Evolutionary conservation across 345 rosid genomes (phyloP).

Genomic region (Acer negundo): DNA sequence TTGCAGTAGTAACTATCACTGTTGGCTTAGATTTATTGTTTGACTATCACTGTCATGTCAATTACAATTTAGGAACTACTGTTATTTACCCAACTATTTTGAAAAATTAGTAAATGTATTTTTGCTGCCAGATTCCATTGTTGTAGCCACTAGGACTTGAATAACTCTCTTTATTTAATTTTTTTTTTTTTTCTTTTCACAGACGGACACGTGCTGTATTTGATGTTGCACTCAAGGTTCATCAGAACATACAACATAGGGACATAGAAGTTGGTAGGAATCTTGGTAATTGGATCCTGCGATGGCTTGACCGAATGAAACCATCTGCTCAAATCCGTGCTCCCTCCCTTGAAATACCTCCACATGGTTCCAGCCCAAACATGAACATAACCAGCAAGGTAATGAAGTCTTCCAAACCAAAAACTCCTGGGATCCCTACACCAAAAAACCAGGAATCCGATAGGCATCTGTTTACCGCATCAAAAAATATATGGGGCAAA

Average conservation of each 20-base stretch:
- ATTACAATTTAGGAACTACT: not conserved
- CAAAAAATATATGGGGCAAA: constrained; percentile 44
- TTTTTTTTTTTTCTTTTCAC: constrained; percentile 9
- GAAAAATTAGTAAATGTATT: not conserved
- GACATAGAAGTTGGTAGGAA: constrained; percentile 88
- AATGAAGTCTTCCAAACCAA: constrained; percentile 37
- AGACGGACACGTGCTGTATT: constrained; percentile 69
- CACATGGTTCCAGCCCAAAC: constrained; percentile 28
- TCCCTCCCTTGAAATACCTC: constrained; percentile 29
- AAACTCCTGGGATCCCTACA: constrained; percentile 36
- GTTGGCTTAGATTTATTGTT: not conserved
- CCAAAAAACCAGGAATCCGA: constrained; percentile 48
- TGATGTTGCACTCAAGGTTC: constrained; percentile 66
- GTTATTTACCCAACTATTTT: not conserved
- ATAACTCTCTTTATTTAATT: not conserved
- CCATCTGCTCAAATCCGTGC: constrained; percentile 89
- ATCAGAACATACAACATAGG: constrained; percentile 72
- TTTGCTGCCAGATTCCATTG: not conserved
- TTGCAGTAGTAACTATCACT: not conserved
- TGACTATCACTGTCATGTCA: not conserved
- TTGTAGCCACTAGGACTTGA: not conserved
- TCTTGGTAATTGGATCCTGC: constrained; percentile 85
- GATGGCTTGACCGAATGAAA: constrained; percentile 80
- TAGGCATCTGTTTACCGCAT: constrained; percentile 56
- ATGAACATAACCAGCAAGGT: constrained; percentile 44